Base-by-base conservation (phyloP, 2,329 filamentous ascomycete species). In the Hypoxylon sp. region DNA sequence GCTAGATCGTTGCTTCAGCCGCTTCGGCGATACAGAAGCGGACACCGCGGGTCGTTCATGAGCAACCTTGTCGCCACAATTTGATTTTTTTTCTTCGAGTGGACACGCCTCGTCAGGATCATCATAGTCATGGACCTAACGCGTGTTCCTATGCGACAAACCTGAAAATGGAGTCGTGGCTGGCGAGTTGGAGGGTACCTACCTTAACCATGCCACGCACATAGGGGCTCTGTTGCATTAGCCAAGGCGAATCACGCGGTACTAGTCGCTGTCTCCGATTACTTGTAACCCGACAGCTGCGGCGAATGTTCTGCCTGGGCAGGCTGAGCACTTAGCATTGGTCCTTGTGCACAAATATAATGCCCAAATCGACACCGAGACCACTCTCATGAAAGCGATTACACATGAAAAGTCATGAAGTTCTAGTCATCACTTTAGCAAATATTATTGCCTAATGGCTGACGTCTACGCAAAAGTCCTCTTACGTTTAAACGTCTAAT, bases 211-310 rank as follows among this genome's bases (percentile, higher is more conserved):
- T 46, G 11, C 32, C 21, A 34, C 45, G 34, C 50, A 11, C 32
- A 34, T n/a, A 30, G 23, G 45, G 45, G 36, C 32, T 48, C 21
- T 30, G 36, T 65, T 67, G 43, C 67, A 60, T 63, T 46, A 60
- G 67, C 64, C 55, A 65, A 70, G 60, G 52, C 60, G 34, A 55
- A 64, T 57, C 57, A 67, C 58, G 45, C 60, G 49, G 51, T 41
- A n/a, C 21, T 48, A 41, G 7, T 57, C 25, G 14, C 25, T 53
- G 38, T 46, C 28, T 32, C 51, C 45, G 43, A 50, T 38, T 60
- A 21, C 36, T 46, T 41, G 36, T n/a, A 19, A 50, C 23, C 28
- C 25, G n/a, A 14, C 48, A 50, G 38, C 46, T 46, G 14, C 21
- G 57, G 25, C 23, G 30, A 63, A 59, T 41, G 32, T 11, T 9